Evolutionary conservation across 2,329 filamentous ascomycete species (phyloP).

Genomic region (Cadophora gregata): DNA sequence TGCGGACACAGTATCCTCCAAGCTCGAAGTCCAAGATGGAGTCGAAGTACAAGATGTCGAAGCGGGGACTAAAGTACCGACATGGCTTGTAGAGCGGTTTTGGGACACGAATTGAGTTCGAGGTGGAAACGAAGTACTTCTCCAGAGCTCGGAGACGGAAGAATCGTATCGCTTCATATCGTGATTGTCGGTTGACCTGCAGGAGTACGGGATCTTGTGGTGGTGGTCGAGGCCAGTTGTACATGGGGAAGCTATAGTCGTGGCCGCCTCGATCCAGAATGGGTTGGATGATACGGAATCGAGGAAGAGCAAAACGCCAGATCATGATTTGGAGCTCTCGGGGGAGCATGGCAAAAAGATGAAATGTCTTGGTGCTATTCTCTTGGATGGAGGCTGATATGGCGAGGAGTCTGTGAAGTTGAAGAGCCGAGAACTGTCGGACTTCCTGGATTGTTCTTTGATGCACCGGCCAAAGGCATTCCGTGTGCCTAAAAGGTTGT

Average conservation of each 20-base stretch:
- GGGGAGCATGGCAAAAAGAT: background rate
- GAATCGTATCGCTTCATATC: background rate
- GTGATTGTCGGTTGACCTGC: background rate
- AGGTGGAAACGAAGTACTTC: background rate
- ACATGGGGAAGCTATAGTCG: background rate
- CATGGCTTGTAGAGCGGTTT: background rate
- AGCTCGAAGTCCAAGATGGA: background rate
- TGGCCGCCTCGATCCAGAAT: background rate
- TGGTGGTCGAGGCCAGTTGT: background rate
- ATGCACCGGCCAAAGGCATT: no score
- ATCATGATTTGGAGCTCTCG: background rate
- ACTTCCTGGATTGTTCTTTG: background rate
- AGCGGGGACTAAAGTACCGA: background rate
- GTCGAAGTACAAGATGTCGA: conserved; percentile 9
- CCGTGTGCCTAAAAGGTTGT: no score
- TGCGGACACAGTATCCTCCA: background rate
- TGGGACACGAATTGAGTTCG: background rate
- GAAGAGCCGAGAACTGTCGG: background rate
- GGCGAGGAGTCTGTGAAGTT: background rate
- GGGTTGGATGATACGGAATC: background rate
- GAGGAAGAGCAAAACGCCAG: background rate
- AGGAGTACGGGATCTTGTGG: background rate
- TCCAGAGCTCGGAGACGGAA: background rate
- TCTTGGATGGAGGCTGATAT: background rate
- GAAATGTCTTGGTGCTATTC: background rate